Evolutionary conservation across 768 basidiomycete genomes (phyloP).

Genomic region (Hypholoma sublateritium): DNA sequence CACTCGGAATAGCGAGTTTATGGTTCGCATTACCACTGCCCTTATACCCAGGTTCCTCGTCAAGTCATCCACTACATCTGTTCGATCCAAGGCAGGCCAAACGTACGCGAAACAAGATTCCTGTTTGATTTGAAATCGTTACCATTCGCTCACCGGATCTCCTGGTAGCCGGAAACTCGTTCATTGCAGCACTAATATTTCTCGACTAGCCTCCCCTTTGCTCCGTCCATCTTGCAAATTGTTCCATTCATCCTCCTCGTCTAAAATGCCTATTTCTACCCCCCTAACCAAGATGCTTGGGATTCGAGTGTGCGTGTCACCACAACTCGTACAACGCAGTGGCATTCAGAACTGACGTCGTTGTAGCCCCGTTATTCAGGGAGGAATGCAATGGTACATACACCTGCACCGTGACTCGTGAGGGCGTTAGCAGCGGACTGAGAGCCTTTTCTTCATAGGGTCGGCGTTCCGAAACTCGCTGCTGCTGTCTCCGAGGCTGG

Average conservation of each 20-base stretch:
- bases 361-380: conserved; percentile 75
- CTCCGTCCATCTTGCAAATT: not conserved
- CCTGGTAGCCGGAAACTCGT: conserved; percentile 6
- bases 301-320: conserved; percentile 60
- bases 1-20: not conserved
- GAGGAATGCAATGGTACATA: conserved; percentile 85
- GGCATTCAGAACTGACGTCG: conserved; percentile 1
- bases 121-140: no score
- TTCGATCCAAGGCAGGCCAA: not conserved
- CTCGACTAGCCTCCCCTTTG: not conserved
- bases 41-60: no score
- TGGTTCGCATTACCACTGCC: not conserved
- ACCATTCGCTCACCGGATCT: conserved; percentile 7
- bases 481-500: conserved; percentile 84
- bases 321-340: not conserved
- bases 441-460: conserved; percentile 46
- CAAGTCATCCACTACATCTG: not conserved
- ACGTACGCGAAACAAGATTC: no score
- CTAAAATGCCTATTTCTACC: conserved; percentile 31
- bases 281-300: conserved; percentile 62
- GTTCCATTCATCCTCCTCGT: not conserved
- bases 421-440: not conserved
- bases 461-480: conserved; percentile 72
- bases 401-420: not conserved
- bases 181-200: not conserved